A percentile compares a stretch with the other conserved stretches of the same genome.
These are phyloP conservation scores for Helicostylum pulchrum DNA, from an alignment of 192 early-diverging fungal species.

Conservation along the genomic window DNA sequence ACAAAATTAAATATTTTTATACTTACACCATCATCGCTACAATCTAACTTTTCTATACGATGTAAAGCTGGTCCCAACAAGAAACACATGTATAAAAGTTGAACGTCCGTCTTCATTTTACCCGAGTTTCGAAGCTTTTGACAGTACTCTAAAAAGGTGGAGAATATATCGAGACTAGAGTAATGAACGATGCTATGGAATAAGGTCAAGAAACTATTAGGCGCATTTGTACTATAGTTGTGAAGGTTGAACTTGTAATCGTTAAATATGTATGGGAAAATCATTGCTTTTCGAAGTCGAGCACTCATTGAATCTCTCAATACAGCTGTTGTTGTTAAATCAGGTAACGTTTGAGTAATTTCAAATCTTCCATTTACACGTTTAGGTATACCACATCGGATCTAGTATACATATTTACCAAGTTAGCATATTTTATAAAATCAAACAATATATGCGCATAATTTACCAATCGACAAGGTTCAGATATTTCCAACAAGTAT, in stretches of 20 bases:
- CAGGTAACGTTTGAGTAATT: slow-evolving; percentile 31
- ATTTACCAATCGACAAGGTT: slow-evolving; percentile 44
- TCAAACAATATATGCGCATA: not conserved
- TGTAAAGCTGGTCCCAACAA: slow-evolving; percentile 70
- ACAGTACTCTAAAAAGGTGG: slow-evolving; percentile 45
- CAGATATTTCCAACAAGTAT: slow-evolving; percentile 38
- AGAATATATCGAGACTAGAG: slow-evolving; percentile 62
- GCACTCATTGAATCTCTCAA: slow-evolving; percentile 32
- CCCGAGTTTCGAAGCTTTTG: slow-evolving; percentile 36
- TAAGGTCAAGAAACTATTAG: slow-evolving; percentile 70
- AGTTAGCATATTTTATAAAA: not conserved
- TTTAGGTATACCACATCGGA: slow-evolving; percentile 36
- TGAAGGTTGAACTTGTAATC: slow-evolving; percentile 61
- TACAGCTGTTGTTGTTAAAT: slow-evolving; percentile 23
- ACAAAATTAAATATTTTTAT: not conserved
- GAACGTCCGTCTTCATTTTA: slow-evolving; percentile 61
- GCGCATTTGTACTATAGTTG: slow-evolving; percentile 59
- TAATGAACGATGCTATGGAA: slow-evolving; percentile 74
- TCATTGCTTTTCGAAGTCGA: slow-evolving; percentile 40
- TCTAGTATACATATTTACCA: slow-evolving; percentile 2
- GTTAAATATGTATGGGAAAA: slow-evolving; percentile 53
- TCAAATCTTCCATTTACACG: slow-evolving; percentile 38
- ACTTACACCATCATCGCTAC: slow-evolving; percentile 40
- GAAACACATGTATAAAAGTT: slow-evolving; percentile 69
- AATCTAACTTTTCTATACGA: slow-evolving; percentile 59